Percentiles rank a stretch among this genome's conserved stretches.
Conservation (phyloP, 345 rosid genomes). For the Tarenaya hassleriana region DNA sequence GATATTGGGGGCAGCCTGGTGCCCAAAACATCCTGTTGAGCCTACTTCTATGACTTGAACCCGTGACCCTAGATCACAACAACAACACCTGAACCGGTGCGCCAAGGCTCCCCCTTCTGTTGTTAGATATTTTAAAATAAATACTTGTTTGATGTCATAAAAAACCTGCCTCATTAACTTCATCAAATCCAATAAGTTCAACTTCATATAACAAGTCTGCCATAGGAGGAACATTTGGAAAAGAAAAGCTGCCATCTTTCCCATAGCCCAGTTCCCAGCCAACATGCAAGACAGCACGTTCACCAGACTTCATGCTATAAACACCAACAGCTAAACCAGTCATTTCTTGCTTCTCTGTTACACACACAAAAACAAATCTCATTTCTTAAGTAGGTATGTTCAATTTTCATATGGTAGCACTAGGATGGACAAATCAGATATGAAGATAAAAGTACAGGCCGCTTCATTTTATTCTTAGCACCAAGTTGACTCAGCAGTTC, state of each 20-base stretch:
- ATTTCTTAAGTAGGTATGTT: slow-evolving; percentile 8
- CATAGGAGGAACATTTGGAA: slow-evolving; percentile 92
- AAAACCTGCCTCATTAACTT: slow-evolving; percentile 79
- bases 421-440: neutral
- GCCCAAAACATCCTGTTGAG: too few species aligned
- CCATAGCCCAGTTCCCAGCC: slow-evolving; percentile 96
- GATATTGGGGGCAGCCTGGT: too few species aligned
- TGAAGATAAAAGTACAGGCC: neutral
- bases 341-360: slow-evolving; percentile 85
- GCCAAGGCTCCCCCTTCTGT: too few species aligned
- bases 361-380: slow-evolving; percentile 13
- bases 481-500: slow-evolving; percentile 3
- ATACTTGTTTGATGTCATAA: neutral
- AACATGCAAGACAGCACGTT: slow-evolving; percentile 67
- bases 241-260: slow-evolving; percentile 91
- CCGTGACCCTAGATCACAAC: too few species aligned
- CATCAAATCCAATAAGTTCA: slow-evolving; percentile 95
- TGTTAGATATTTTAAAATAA: too few species aligned
- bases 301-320: slow-evolving; percentile 85
- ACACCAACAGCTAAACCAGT: slow-evolving; percentile 85
- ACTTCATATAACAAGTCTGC: slow-evolving; percentile 82
- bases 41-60: too few species aligned
- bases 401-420: neutral
- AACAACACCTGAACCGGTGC: too few species aligned
- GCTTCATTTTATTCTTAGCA: neutral